These are phyloP conservation scores for Cokeromyces recurvatus DNA, from an alignment of 371 early-diverging fungal genomes.

Conservation along the genomic window DNA sequence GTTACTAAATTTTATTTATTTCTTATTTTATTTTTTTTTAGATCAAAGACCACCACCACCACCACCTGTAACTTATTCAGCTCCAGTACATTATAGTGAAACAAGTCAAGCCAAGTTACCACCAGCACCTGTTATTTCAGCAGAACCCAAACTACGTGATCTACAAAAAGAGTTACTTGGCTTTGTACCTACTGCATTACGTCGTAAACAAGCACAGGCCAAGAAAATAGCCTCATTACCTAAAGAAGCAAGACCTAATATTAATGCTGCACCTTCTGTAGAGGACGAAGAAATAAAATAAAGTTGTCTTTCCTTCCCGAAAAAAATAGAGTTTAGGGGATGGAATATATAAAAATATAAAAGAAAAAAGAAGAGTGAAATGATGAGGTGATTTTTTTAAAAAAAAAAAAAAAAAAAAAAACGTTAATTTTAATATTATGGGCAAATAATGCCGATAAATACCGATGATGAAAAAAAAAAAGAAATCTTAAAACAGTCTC, in stretches of 20 bases:
- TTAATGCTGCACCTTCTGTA: conserved; percentile 52
- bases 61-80: not conserved
- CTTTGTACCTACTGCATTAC: conserved; percentile 58
- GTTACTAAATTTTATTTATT: no score
- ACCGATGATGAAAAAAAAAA: not conserved
- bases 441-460: not conserved
- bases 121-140: conserved; percentile 49
- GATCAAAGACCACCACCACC: conserved; percentile 10
- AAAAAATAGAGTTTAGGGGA: no score
- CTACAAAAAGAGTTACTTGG: conserved; percentile 58
- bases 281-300: conserved; percentile 39
- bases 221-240: conserved; percentile 39
- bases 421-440: not conserved
- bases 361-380: not conserved
- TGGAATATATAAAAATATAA: not conserved
- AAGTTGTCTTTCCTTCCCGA: no score
- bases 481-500: no score
- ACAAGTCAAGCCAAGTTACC: no score
- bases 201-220: conserved; percentile 47
- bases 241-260: conserved; percentile 36
- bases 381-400: conserved; percentile 6
- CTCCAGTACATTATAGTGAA: no score
- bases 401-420: no score
- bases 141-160: conserved; percentile 60
- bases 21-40: not conserved